Evolutionary conservation across 768 basidiomycete species (phyloP), one percentile per base, ranked within the genome.

Genomic region (Galerina sulciceps): DNA sequence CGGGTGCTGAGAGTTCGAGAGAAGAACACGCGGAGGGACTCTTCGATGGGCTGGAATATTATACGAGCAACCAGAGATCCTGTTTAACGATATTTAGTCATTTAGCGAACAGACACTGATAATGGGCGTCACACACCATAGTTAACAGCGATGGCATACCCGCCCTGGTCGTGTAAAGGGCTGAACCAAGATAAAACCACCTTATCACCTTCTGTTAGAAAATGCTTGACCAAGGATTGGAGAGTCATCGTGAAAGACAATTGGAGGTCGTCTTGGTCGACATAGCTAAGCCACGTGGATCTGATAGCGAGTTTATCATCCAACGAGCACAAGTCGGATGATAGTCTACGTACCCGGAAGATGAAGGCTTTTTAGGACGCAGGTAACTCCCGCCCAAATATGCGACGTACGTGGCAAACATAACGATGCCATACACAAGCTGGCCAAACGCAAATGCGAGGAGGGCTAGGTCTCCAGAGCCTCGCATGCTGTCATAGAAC

Each of bases 191-290:
- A 92, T 15, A 99, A 80, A 10, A 96, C 82, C 43, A 99, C 76
- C 67, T 97, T 94, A 72, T 99, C 97, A 3, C 93, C 94, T 68
- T 99, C 97, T 0, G 96, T 99, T 23, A 99, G 77, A 62, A 98
- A 84, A 71, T 99, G 97, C 71, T 99, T 99, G 61, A 98, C 80
- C 2, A 97, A 62, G 0, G 91, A 94, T 70, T 99, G 97, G 1
- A 80, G 80, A 18, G 94, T 94, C 86, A 99, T 91, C 0, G 90
- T 92, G 50, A 85, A 72, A 0, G 94, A 90, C 6, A 99, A 79
- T 18, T 76, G 74, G 11, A 93, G 47, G 4, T 55, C 53, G 5
- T 62, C 59, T 8, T 47, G 48, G 44, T 71, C 68, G 43, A 67
- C 6, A 36, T 65, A 62, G 10, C 18, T 38, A 18, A 45, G 20